A percentile compares a stretch with the other conserved stretches of the same genome.
phyloP scores from a whole-genome alignment of 192 early-diverging fungal species.

The Gigaspora rosea region DNA sequence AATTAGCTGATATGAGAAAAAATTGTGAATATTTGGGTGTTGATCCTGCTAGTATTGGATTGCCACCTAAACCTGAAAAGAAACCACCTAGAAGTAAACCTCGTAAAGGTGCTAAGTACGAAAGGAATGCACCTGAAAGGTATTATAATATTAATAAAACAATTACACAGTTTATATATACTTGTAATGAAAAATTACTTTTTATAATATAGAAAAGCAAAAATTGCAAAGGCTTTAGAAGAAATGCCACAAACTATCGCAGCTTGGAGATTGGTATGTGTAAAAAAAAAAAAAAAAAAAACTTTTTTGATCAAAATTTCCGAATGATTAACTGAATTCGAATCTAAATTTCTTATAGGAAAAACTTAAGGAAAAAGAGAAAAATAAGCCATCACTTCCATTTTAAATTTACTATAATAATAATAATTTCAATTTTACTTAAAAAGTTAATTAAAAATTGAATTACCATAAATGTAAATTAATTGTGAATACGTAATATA shows the following conservation, averaged over 20 bases:
- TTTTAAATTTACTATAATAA: not conserved
- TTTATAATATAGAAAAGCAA: constrained; percentile 37
- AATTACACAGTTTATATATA: not conserved
- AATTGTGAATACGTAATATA: no score
- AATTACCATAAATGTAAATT: no score
- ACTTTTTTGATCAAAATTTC: not conserved
- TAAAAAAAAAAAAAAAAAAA: not conserved
- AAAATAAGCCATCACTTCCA: constrained; percentile 22
- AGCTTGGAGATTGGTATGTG: constrained; percentile 45
- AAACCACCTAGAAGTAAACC: constrained; percentile 44
- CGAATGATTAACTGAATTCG: not conserved
- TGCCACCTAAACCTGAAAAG: constrained; percentile 39
- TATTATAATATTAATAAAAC: not conserved
- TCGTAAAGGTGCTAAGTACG: constrained; percentile 45
- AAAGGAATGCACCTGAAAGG: constrained; percentile 42
- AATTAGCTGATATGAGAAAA: constrained; percentile 66
- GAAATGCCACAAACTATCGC: constrained; percentile 51
- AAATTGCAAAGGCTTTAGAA: constrained; percentile 45
- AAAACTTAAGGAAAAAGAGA: constrained; percentile 26
- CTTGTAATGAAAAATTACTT: not conserved
- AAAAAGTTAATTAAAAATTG: no score
- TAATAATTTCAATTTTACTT: not conserved
- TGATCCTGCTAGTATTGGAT: constrained; percentile 54
- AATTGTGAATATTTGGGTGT: constrained; percentile 51
- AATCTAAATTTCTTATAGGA: not conserved